Evolutionary conservation across 306 rosid genomes (phyloP).

Genomic region (Pterocarpus santalinus): DNA sequence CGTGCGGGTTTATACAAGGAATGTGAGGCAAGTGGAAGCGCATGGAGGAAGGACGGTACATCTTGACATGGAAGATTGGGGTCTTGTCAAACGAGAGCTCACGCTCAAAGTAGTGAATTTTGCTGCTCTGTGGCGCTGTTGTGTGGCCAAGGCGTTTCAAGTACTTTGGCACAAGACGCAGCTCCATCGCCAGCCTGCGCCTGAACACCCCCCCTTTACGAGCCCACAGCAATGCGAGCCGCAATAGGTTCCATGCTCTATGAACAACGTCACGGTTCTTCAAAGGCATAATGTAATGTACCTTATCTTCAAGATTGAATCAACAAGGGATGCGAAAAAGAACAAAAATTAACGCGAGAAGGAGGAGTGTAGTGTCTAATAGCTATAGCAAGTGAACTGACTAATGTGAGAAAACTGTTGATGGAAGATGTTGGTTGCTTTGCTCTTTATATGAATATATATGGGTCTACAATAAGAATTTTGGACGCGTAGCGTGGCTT

Average conservation of each 20-base stretch:
- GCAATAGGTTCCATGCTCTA: conserved; percentile 74
- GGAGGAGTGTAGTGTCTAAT: background rate
- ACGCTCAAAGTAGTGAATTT: conserved; percentile 67
- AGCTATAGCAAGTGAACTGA: conserved; percentile 18
- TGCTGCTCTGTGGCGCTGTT: background rate
- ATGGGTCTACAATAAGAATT: background rate
- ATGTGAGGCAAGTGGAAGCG: conserved; percentile 71
- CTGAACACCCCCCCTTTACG: conserved; percentile 78
- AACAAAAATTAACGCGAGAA: background rate
- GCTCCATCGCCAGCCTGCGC: conserved; percentile 65
- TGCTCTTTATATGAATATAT: background rate
- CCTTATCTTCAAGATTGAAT: too few species aligned
- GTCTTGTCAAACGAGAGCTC: conserved; percentile 88
- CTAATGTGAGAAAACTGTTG: conserved; percentile 13
- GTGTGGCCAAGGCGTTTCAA: conserved; percentile 58
- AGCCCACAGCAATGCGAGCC: conserved; percentile 80
- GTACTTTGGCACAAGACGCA: conserved; percentile 68
- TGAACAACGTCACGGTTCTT: conserved; percentile 51
- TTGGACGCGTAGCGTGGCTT: conserved; percentile 49
- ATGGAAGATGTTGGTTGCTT: conserved; percentile 23
- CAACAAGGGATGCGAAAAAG: background rate
- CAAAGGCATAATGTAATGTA: conserved; percentile 43
- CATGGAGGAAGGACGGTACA: conserved; percentile 64
- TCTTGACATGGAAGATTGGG: conserved; percentile 67
- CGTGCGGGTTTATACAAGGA: conserved; percentile 74